A percentile compares a stretch with the other conserved stretches of the same genome.
Evolutionary conservation across 2,329 filamentous ascomycete species (phyloP).

Genomic region (Myriosclerotinia curreyana): DNA sequence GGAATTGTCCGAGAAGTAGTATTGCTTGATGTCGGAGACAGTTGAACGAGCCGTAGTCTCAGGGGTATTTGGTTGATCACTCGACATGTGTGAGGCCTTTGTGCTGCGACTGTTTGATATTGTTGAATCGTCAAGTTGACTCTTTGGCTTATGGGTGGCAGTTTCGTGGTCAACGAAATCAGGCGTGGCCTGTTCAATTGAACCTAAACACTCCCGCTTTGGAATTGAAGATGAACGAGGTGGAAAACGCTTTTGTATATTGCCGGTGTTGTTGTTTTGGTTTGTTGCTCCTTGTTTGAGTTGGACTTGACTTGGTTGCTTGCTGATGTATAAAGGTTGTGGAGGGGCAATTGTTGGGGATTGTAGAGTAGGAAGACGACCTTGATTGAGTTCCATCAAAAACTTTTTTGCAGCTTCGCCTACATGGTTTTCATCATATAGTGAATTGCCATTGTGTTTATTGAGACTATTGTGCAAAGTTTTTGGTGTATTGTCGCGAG

Average conservation of each 20-base stretch:
- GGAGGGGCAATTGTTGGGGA: constrained; percentile 19
- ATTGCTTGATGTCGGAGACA: constrained; percentile 14
- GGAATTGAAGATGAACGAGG: constrained; percentile 17
- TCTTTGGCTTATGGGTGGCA: neutral
- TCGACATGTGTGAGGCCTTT: neutral
- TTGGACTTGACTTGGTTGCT: constrained; percentile 25
- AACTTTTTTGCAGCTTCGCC: constrained; percentile 5
- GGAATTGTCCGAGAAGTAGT: constrained; percentile 15
- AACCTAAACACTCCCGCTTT: constrained; percentile 1
- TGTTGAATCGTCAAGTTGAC: neutral
- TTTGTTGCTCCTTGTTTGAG: constrained; percentile 19
- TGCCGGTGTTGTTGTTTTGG: constrained; percentile 16
- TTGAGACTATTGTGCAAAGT: neutral
- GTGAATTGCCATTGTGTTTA: neutral
- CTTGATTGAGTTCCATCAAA: constrained; percentile 22
- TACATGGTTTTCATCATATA: neutral
- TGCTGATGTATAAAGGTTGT: constrained; percentile 29
- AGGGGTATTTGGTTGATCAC: neutral
- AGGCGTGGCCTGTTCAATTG: neutral
- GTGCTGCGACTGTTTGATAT: constrained; percentile 1
- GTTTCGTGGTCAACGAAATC: neutral
- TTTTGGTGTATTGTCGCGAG: constrained; percentile 6
- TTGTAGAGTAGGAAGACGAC: constrained; percentile 15
- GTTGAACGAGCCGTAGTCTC: constrained; percentile 6
- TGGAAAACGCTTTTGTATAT: constrained; percentile 15